A percentile compares a stretch with the other conserved stretches of the same genome.
Conservation (phyloP, 352 stramenopile genomes). For the Peronospora tabacina region DNA sequence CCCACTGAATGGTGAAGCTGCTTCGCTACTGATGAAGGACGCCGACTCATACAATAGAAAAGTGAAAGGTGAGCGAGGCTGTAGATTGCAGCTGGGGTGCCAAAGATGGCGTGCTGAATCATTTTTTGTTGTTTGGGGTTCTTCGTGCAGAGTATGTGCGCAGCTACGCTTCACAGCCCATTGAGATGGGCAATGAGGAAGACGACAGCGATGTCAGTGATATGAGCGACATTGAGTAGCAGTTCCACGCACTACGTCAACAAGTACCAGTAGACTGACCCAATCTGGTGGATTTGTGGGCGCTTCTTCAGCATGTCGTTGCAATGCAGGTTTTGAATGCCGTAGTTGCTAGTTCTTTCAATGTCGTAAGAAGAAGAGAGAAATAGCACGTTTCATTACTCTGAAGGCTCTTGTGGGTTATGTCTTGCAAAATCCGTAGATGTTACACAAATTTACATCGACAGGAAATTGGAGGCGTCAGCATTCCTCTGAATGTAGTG, state of each 20-base stretch:
- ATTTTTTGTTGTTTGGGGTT: background rate
- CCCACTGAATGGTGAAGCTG: slow-evolving; percentile 86
- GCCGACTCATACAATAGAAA: slow-evolving; percentile 81
- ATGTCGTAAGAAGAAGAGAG: slow-evolving; percentile 21
- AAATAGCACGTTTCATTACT: slow-evolving; percentile 26
- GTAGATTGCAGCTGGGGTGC: background rate
- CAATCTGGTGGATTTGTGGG: slow-evolving; percentile 10
- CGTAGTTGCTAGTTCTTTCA: slow-evolving; percentile 18
- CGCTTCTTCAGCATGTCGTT: slow-evolving; percentile 9
- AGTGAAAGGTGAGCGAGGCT: slow-evolving; percentile 58
- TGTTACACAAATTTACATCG: slow-evolving; percentile 32
- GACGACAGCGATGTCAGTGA: slow-evolving; percentile 80
- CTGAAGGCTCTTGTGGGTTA: slow-evolving; percentile 1
- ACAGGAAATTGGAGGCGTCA: slow-evolving; percentile 73
- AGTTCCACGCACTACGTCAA: background rate
- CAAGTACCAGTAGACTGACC: slow-evolving; percentile 19
- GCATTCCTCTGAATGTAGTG: slow-evolving; percentile 82
- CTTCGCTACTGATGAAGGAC: slow-evolving; percentile 86
- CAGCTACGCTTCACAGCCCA: slow-evolving; percentile 66
- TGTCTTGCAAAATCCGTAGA: slow-evolving; percentile 3
- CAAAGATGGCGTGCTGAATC: background rate
- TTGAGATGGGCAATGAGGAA: slow-evolving; percentile 62
- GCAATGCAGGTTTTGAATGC: slow-evolving; percentile 19
- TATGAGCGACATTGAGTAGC: slow-evolving; percentile 71
- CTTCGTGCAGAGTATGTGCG: slow-evolving; percentile 58